Conservation (phyloP, 2,329 filamentous ascomycete species). For the Colletotrichum coccodes region DNA sequence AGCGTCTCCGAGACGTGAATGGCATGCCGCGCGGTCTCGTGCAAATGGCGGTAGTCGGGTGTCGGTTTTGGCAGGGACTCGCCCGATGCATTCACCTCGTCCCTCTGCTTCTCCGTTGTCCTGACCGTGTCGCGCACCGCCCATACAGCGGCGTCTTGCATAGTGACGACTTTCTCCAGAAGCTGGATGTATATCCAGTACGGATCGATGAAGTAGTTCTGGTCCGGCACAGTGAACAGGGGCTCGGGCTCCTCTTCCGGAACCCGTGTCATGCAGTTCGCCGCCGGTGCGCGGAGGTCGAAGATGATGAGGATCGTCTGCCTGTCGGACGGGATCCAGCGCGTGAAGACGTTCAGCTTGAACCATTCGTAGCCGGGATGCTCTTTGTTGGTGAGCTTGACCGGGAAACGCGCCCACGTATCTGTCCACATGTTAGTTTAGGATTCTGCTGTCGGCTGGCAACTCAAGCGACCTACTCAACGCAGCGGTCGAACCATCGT, state of each 20-base stretch:
- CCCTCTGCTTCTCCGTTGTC: conserved; percentile 40
- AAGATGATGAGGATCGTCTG: conserved; percentile 45
- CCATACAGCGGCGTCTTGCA: conserved; percentile 52
- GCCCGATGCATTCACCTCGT: not conserved
- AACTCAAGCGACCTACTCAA: conserved; percentile 34
- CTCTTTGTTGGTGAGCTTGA: conserved; percentile 36
- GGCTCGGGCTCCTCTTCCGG: conserved; percentile 13
- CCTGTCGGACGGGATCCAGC: conserved; percentile 35
- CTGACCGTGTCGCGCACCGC: conserved; percentile 47
- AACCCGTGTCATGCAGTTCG: conserved; percentile 10
- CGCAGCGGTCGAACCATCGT: conserved; percentile 18
- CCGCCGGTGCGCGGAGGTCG: conserved; percentile 34
- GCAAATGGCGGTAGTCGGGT: conserved; percentile 47
- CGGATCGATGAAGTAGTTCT: conserved; percentile 37
- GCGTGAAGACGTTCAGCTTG: conserved; percentile 46
- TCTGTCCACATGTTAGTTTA: conserved; percentile 34
- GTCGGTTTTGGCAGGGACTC: conserved; percentile 34
- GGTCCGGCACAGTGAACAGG: not conserved
- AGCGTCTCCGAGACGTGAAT: conserved; percentile 57
- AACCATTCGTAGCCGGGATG: conserved; percentile 43
- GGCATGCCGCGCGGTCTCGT: conserved; percentile 54
- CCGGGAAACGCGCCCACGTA: conserved; percentile 45
- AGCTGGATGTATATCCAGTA: conserved; percentile 49
- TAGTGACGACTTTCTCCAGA: conserved; percentile 40
- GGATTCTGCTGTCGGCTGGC: too few species aligned